These are phyloP conservation scores for Athelia sp. DNA, from an alignment of 1,284 basidiomycete genomes.

Conservation along the genomic window DNA sequence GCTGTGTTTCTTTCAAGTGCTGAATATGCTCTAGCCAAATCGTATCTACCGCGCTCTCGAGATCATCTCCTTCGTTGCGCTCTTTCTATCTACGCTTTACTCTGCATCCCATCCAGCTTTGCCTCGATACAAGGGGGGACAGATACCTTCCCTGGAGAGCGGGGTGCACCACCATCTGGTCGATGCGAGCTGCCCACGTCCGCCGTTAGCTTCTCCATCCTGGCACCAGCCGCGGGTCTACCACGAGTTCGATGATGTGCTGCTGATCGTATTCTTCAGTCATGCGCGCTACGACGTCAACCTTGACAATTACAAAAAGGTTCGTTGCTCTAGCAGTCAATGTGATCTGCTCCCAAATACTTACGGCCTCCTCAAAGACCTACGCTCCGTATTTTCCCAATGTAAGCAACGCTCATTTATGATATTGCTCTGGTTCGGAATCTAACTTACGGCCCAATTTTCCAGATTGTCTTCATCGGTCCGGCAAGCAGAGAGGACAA, in stretches of 20 bases:
- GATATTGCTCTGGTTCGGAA: not conserved
- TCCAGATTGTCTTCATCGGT: constrained; percentile 44
- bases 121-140: not conserved
- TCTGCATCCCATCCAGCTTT: not conserved
- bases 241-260: constrained; percentile 34
- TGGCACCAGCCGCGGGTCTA: not conserved
- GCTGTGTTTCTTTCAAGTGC: not conserved
- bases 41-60: not conserved
- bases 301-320: constrained; percentile 39
- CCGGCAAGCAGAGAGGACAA: constrained; percentile 41
- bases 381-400: constrained; percentile 47
- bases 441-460: not conserved
- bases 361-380: not conserved
- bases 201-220: not conserved
- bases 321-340: constrained; percentile 9
- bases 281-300: constrained; percentile 43
- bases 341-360: not conserved
- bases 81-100: not conserved
- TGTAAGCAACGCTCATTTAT: constrained; percentile 21
- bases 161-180: not conserved
- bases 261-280: constrained; percentile 46
- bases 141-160: not conserved
- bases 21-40: not conserved
- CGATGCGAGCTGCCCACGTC: not conserved
- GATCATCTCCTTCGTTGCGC: not conserved